Evolutionary conservation across 805 yeast species (phyloP).

Genomic region (Gaillardinia entomophila): DNA sequence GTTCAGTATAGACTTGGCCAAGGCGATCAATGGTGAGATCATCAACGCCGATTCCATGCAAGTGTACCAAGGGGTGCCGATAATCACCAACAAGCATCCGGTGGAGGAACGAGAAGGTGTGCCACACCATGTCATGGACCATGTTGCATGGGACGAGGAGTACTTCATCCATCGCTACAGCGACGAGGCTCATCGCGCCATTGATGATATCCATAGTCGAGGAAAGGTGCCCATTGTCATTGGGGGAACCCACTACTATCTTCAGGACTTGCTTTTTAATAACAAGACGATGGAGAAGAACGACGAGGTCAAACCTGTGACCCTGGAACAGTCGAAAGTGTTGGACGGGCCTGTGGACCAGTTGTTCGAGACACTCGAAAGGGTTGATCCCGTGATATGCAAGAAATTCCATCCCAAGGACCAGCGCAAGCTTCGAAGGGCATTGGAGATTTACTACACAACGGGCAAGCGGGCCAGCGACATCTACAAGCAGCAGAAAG

Average conservation of each 20-base stretch:
- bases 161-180: constrained; percentile 77
- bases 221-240: constrained; percentile 82
- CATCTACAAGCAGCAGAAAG: constrained; percentile 57
- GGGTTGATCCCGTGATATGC: constrained; percentile 67
- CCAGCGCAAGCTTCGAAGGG: constrained; percentile 67
- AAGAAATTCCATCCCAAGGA: constrained; percentile 91
- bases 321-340: constrained; percentile 26
- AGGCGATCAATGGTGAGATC: constrained; percentile 74
- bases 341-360: constrained; percentile 52
- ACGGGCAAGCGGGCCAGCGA: constrained; percentile 69
- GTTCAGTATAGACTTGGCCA: constrained; percentile 74
- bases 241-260: constrained; percentile 95
- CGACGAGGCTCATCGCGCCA: constrained; percentile 57
- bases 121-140: constrained; percentile 84
- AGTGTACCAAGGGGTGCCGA: constrained; percentile 67
- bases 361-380: constrained; percentile 43
- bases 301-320: constrained; percentile 25
- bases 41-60: constrained; percentile 98
- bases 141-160: constrained; percentile 73
- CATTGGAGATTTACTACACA: constrained; percentile 68
- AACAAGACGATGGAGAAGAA: constrained; percentile 54
- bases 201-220: constrained; percentile 57
- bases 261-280: constrained; percentile 68
- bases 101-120: constrained; percentile 65
- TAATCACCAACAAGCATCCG: constrained; percentile 92